Conservation (phyloP, 441 rosid genomes). For the Daphne laureola region DNA sequence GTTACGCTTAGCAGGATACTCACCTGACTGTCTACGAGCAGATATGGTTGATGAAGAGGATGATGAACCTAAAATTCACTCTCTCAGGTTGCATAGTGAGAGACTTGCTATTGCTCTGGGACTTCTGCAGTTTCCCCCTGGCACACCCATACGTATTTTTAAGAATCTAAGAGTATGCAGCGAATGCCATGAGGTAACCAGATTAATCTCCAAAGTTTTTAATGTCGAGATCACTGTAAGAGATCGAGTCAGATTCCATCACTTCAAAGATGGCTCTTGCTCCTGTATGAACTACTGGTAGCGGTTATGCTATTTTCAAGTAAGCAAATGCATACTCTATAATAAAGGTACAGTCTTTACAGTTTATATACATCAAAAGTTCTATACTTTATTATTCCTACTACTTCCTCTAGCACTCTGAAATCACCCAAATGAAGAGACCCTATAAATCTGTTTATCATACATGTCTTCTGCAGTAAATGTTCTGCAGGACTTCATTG, state of each 20-base stretch:
- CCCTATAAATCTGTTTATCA: too few relatives aligned
- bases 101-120: slow-evolving; percentile 81
- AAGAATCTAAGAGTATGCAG: slow-evolving; percentile 76
- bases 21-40: slow-evolving; percentile 54
- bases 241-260: slow-evolving; percentile 72
- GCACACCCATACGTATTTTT: slow-evolving; percentile 51
- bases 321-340: too few relatives aligned
- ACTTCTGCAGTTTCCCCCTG: slow-evolving; percentile 47
- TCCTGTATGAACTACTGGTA: slow-evolving; percentile 79
- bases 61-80: slow-evolving; percentile 31
- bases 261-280: slow-evolving; percentile 63
- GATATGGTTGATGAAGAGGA: slow-evolving; percentile 37
- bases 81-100: slow-evolving; percentile 63
- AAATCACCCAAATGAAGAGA: too few relatives aligned
- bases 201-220: slow-evolving; percentile 49
- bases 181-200: slow-evolving; percentile 67
- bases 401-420: too few relatives aligned
- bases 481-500: too few relatives aligned
- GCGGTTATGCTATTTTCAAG: slow-evolving; percentile 6
- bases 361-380: too few relatives aligned
- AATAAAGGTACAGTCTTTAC: too few relatives aligned
- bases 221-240: slow-evolving; percentile 65
- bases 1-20: slow-evolving; percentile 36
- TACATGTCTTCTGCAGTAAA: too few relatives aligned
- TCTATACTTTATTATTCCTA: too few relatives aligned